These are phyloP conservation scores for Arctium minus DNA, from an alignment of 129 eudicot genomes.

Conservation along the genomic window DNA sequence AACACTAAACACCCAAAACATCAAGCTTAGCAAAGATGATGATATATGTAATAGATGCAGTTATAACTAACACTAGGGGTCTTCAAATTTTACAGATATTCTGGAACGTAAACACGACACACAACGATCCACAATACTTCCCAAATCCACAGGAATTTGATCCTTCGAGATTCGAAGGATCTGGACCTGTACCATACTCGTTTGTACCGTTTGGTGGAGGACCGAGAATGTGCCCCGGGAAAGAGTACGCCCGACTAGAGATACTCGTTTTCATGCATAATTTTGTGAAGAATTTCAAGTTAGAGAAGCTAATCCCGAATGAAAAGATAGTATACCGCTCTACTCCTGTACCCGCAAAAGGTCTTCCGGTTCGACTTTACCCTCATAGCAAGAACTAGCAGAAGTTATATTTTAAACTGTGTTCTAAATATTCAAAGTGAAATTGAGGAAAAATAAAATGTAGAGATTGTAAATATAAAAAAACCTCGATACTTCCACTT, in stretches of 20 bases:
- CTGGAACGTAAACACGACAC: conserved; percentile 36
- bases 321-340: conserved; percentile 38
- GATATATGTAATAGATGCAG: background rate
- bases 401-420: background rate
- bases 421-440: background rate
- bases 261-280: conserved; percentile 45
- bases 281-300: conserved; percentile 31
- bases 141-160: conserved; percentile 40
- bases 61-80: background rate
- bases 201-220: conserved; percentile 47
- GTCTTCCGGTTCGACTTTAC: conserved; percentile 35
- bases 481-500: background rate
- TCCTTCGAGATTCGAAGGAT: conserved; percentile 45
- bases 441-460: background rate
- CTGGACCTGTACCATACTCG: conserved; percentile 40
- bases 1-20: background rate
- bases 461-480: background rate
- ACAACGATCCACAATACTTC: conserved; percentile 34
- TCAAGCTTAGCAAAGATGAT: background rate
- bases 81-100: conserved; percentile 32
- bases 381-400: conserved; percentile 25
- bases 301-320: conserved; percentile 24
- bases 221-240: conserved; percentile 45
- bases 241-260: conserved; percentile 46
- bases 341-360: conserved; percentile 35